These are phyloP conservation scores for Trametes hirsuta DNA, from an alignment of 1,284 basidiomycete genomes.

Conservation along the genomic window DNA sequence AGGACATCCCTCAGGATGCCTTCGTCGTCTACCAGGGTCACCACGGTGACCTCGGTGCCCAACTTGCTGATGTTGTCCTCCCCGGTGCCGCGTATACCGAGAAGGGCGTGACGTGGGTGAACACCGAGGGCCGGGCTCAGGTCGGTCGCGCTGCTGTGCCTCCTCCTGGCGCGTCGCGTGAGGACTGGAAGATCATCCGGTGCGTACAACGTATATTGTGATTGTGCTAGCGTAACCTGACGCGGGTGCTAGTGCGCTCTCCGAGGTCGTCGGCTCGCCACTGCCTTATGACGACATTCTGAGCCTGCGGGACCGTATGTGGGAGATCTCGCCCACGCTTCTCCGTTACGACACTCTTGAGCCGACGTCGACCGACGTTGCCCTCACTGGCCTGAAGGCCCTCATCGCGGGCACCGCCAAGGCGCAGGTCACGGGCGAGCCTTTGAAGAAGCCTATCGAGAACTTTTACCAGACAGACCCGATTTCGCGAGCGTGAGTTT, in stretches of 20 bases:
- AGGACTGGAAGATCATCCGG: constrained; percentile 99
- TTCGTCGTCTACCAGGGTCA: constrained; percentile 99
- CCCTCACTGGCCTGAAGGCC: constrained; percentile 70
- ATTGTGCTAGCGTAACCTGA: not conserved
- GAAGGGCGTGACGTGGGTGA: constrained; percentile 94
- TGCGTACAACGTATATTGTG: constrained; percentile 37
- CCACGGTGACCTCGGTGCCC: constrained; percentile 96
- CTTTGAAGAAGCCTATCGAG: constrained; percentile 81
- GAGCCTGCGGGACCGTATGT: constrained; percentile 91
- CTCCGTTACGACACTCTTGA: constrained; percentile 91
- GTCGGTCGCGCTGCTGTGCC: constrained; percentile 91
- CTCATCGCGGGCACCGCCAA: constrained; percentile 55
- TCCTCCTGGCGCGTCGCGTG: constrained; percentile 93
- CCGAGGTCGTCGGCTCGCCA: constrained; percentile 82
- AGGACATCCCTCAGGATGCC: constrained; percentile 90
- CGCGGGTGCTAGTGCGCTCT: constrained; percentile 67
- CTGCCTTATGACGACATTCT: constrained; percentile 93
- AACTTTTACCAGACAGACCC: constrained; percentile 98
- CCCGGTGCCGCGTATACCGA: constrained; percentile 97
- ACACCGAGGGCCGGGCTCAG: constrained; percentile 96
- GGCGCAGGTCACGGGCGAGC: constrained; percentile 60
- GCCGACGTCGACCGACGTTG: constrained; percentile 71
- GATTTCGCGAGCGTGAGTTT: constrained; percentile 79
- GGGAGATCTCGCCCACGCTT: constrained; percentile 94
- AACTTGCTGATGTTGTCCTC: constrained; percentile 94